Percentiles rank a stretch among this genome's conserved stretches.
Evolutionary conservation across 306 rosid species (phyloP).

Genomic region (Chamaecrista fasciculata): DNA sequence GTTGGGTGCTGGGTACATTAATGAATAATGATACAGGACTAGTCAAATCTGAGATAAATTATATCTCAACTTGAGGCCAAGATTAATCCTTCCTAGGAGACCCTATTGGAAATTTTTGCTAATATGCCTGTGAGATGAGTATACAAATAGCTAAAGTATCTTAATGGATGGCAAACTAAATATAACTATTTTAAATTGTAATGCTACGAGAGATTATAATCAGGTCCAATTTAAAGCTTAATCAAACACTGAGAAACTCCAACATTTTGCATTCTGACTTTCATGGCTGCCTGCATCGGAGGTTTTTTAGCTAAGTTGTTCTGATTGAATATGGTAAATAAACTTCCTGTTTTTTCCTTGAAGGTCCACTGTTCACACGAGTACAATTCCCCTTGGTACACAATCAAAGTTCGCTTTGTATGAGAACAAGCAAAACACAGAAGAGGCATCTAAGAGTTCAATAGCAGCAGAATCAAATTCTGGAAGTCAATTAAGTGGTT

Average conservation of each 20-base stretch:
- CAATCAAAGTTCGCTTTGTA: constrained; percentile 35
- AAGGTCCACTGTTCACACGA: constrained; percentile 60
- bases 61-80: not conserved
- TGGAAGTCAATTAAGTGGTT: constrained; percentile 50
- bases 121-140: not conserved
- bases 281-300: not conserved
- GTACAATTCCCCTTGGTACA: constrained; percentile 36
- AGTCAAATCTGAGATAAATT: not conserved
- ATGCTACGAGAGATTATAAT: not conserved
- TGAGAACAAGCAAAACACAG: constrained; percentile 41
- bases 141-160: not conserved
- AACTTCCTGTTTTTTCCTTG: not conserved
- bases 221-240: not conserved
- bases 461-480: constrained; percentile 32
- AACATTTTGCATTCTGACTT: not conserved
- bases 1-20: not conserved
- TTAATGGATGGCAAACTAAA: not conserved
- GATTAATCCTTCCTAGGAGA: not conserved
- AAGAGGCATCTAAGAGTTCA: constrained; percentile 34
- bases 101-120: not conserved
- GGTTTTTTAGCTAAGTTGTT: not conserved
- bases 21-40: not conserved
- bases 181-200: not conserved
- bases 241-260: not conserved
- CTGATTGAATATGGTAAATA: not conserved